These are phyloP conservation scores for Brettanomyces naardenensis DNA, from an alignment of 805 yeast species.

Conservation along the genomic window DNA sequence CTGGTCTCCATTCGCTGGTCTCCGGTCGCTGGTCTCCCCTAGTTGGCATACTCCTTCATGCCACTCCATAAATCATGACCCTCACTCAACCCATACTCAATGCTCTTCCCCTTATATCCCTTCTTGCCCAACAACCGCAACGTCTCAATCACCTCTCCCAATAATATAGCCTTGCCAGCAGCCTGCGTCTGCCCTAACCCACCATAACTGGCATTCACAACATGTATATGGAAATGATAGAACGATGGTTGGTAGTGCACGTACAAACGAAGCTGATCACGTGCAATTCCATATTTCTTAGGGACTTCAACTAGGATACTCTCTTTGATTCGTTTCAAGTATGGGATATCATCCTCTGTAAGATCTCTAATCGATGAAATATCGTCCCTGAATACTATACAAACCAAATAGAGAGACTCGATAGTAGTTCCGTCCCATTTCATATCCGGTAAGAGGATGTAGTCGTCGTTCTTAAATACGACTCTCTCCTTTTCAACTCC, in stretches of 20 bases:
- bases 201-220: constrained; percentile 64
- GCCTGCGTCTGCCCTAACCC: constrained; percentile 62
- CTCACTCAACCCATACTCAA: constrained; percentile 68
- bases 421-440: constrained; percentile 82
- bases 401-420: constrained; percentile 68
- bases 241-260: constrained; percentile 95
- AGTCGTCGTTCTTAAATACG: constrained; percentile 59
- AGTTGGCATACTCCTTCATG: too few relatives aligned
- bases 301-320: constrained; percentile 43
- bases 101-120: constrained; percentile 50
- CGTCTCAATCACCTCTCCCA: constrained; percentile 77
- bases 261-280: constrained; percentile 63
- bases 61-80: constrained; percentile 64
- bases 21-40: too few relatives aligned
- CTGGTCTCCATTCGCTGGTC: too few relatives aligned
- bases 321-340: constrained; percentile 40
- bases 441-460: constrained; percentile 86
- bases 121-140: constrained; percentile 43
- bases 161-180: constrained; percentile 72
- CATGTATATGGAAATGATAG: constrained; percentile 91
- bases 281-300: constrained; percentile 35
- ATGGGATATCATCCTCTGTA: constrained; percentile 46
- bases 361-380: constrained; percentile 73
- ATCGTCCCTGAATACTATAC: constrained; percentile 63
- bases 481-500: constrained; percentile 83